phyloP scores from a whole-genome alignment of 305 asterid species.

The Withania somnifera region DNA sequence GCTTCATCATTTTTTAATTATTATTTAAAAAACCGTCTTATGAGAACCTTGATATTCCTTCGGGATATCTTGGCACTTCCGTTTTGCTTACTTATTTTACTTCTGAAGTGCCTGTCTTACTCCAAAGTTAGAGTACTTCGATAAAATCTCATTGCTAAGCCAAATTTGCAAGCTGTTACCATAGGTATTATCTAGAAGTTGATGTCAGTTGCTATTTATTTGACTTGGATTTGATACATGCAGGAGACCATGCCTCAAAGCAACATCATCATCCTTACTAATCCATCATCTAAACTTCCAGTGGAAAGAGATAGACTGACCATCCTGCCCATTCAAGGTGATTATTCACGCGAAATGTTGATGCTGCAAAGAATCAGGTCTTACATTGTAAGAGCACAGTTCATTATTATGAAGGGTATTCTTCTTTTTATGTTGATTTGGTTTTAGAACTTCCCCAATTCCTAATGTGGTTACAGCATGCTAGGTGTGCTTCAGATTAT shows the following conservation, averaged over 20 bases:
- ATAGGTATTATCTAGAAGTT: neutral
- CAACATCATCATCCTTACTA: slow-evolving; percentile 62
- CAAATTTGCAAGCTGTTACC: neutral
- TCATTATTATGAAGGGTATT: slow-evolving; percentile 23
- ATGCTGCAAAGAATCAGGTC: slow-evolving; percentile 99
- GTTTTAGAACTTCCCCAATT: slow-evolving; percentile 4
- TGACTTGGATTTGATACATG: slow-evolving; percentile 1
- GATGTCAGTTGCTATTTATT: neutral
- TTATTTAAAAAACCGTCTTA: too few relatives aligned
- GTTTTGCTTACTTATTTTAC: neutral
- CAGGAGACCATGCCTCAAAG: slow-evolving; percentile 71
- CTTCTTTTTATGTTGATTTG: slow-evolving; percentile 11
- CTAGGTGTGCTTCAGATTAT: neutral
- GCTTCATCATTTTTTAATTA: neutral
- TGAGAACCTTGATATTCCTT: neutral
- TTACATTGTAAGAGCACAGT: slow-evolving; percentile 84
- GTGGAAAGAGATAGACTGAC: slow-evolving; percentile 50
- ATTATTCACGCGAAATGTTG: slow-evolving; percentile 98
- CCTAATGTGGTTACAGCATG: neutral
- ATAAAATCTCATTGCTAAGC: neutral
- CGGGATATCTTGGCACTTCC: neutral
- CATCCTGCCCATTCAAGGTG: slow-evolving; percentile 84
- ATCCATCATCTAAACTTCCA: slow-evolving; percentile 63
- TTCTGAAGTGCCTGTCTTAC: neutral
- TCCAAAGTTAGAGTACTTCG: neutral